Evolutionary conservation across 2,329 filamentous ascomycete genomes (phyloP).

Genomic region (Dissoconium aciculare): DNA sequence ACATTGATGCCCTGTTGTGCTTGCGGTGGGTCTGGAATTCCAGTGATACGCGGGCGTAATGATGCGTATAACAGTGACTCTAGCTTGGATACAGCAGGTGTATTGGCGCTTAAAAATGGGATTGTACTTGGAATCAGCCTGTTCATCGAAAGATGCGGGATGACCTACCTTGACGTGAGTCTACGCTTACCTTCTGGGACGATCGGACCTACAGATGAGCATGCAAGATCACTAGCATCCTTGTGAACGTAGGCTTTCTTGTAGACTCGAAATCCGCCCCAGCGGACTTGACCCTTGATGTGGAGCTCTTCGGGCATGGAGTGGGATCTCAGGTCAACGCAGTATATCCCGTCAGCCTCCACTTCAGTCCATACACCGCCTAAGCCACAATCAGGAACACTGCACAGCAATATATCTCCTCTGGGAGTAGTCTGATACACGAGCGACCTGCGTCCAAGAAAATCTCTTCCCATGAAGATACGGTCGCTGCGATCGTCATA

Average conservation of each 20-base stretch:
- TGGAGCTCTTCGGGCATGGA: conserved; percentile 1
- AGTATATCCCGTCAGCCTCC: conserved; percentile 68
- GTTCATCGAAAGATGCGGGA: conserved; percentile 20
- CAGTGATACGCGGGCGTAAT: conserved; percentile 32
- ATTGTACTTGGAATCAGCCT: conserved; percentile 7
- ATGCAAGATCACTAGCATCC: conserved; percentile 3
- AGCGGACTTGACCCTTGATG: conserved; percentile 1
- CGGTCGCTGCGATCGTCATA: conserved; percentile 48
- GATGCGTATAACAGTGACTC: conserved; percentile 16
- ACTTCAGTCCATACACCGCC: conserved; percentile 57
- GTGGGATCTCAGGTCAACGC: conserved; percentile 38
- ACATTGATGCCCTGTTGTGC: conserved; percentile 2
- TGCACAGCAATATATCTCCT: conserved; percentile 50
- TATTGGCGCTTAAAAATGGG: conserved; percentile 8
- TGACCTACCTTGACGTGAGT: conserved; percentile 24
- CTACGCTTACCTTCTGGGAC: conserved; percentile 6
- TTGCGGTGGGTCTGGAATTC: conserved; percentile 41
- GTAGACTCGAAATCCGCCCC: conserved; percentile 6
- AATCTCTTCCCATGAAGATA: conserved; percentile 74
- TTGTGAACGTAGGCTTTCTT: conserved; percentile 11
- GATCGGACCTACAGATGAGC: conserved; percentile 13
- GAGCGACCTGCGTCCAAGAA: conserved; percentile 72
- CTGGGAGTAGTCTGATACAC: conserved; percentile 39
- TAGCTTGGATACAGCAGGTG: conserved; percentile 14
- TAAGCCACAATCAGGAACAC: conserved; percentile 45